phyloP scores from a whole-genome alignment of 306 rosid genomes.

The Pachyrhizus erosus region DNA sequence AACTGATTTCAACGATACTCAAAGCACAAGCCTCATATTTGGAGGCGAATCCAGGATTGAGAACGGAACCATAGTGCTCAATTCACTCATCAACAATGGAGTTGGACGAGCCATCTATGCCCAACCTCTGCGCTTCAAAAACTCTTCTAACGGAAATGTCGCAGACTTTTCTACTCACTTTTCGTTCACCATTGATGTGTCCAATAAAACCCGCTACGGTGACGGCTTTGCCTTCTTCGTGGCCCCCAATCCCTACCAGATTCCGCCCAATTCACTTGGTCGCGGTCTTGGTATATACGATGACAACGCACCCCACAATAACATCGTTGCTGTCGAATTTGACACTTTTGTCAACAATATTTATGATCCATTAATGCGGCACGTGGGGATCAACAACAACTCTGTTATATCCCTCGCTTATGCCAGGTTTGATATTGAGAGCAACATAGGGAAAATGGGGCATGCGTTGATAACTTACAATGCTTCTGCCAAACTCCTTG shows the following conservation, averaged over 20 bases:
- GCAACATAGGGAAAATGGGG: background rate
- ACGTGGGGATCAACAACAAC: conserved; percentile 43
- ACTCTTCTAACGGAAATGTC: background rate
- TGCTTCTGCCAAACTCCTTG: conserved; percentile 9
- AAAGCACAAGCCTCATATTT: background rate
- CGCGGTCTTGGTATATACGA: conserved; percentile 7
- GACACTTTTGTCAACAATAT: background rate
- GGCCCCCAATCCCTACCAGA: conserved; percentile 33
- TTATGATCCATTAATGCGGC: conserved; percentile 29
- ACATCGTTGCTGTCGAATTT: conserved; percentile 39
- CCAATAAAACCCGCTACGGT: background rate
- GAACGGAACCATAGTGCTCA: conserved; percentile 39
- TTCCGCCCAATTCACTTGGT: conserved; percentile 39
- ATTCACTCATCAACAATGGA: background rate
- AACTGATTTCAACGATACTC: background rate
- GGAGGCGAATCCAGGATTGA: background rate
- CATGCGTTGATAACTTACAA: conserved; percentile 20
- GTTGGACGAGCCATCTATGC: conserved; percentile 37
- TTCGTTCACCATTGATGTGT: conserved; percentile 15
- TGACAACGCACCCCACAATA: background rate
- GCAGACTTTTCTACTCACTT: conserved; percentile 39
- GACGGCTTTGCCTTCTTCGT: conserved; percentile 43
- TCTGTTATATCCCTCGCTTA: conserved; percentile 14
- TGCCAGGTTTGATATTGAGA: conserved; percentile 33
- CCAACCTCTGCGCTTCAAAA: conserved; percentile 33